Conservation (phyloP, 2,329 filamentous ascomycete genomes). For the Leptosphaerulina australis region DNA sequence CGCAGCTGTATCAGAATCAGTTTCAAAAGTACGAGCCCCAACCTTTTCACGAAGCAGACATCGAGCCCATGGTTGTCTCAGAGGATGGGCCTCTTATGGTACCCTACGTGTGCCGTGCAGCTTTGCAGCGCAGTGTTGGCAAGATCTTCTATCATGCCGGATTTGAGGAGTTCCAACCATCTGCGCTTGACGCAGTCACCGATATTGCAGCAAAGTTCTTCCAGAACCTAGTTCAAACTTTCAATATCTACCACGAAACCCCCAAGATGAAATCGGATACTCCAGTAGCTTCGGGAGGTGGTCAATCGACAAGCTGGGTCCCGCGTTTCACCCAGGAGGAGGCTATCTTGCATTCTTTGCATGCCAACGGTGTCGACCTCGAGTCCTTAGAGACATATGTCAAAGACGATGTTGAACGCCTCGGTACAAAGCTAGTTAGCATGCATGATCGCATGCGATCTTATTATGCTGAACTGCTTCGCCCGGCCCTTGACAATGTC, state of each 20-base stretch:
- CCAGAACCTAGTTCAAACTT: slow-evolving; percentile 76
- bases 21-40: slow-evolving; percentile 95
- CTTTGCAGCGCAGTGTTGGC: slow-evolving; percentile 86
- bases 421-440: slow-evolving; percentile 75
- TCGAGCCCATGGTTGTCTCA: slow-evolving; percentile 85
- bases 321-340: slow-evolving; percentile 82
- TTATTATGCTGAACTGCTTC: slow-evolving; percentile 89
- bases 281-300: slow-evolving; percentile 33
- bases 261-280: slow-evolving; percentile 70
- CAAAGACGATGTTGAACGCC: slow-evolving; percentile 89
- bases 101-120: slow-evolving; percentile 78
- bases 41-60: slow-evolving; percentile 84
- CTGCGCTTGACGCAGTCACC: slow-evolving; percentile 86
- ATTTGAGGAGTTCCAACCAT: slow-evolving; percentile 96
- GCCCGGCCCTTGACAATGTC: slow-evolving; percentile 80
- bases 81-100: slow-evolving; percentile 90
- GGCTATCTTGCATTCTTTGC: slow-evolving; percentile 81
- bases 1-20: slow-evolving; percentile 97
- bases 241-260: slow-evolving; percentile 82
- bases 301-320: slow-evolving; percentile 57
- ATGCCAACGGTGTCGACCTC: slow-evolving; percentile 82
- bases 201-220: slow-evolving; percentile 92
- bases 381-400: slow-evolving; percentile 83
- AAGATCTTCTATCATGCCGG: slow-evolving; percentile 96
- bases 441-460: slow-evolving; percentile 95